phyloP scores from a whole-genome alignment of 2,329 filamentous ascomycete species.

The Bretziella fagacearum region DNA sequence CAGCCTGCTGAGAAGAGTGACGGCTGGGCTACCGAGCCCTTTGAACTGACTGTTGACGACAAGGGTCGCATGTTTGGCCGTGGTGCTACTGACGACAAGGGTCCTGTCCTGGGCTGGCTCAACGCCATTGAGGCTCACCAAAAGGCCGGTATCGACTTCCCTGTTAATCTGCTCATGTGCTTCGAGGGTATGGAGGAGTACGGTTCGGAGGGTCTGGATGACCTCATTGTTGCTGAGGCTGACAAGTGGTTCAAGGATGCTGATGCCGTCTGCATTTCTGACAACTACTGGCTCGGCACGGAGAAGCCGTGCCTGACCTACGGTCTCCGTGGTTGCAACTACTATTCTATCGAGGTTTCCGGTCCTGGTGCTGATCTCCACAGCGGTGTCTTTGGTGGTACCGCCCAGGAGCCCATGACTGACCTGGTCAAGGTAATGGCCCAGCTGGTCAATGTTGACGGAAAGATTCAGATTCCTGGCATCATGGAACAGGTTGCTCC shows the following conservation, averaged over 20 bases:
- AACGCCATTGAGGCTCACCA: conserved; percentile 97
- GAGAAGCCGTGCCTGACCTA: conserved; percentile 98
- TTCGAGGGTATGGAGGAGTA: conserved; percentile 99
- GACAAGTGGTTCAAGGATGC: conserved; percentile 91
- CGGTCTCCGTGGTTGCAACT: conserved; percentile 91
- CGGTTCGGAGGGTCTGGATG: conserved; percentile 88
- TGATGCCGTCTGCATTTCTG: conserved; percentile 93
- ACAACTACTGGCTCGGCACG: conserved; percentile 99
- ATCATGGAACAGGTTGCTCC: conserved; percentile 86
- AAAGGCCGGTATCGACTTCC: conserved; percentile 84
- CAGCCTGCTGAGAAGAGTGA: conserved; percentile 87
- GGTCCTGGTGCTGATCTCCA: conserved; percentile 89
- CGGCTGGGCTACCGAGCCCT: conserved; percentile 91
- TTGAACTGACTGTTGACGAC: conserved; percentile 70
- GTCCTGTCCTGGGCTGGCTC: conserved; percentile 89
- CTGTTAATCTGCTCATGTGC: conserved; percentile 97
- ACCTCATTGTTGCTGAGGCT: conserved; percentile 79
- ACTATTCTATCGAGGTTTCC: conserved; percentile 82
- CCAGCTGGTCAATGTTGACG: conserved; percentile 71
- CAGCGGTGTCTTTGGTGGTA: conserved; percentile 91
- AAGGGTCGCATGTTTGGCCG: conserved; percentile 93
- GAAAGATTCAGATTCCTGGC: conserved; percentile 88
- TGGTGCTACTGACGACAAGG: conserved; percentile 94
- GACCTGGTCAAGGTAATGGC: conserved; percentile 72
- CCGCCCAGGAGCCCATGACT: conserved; percentile 96